phyloP scores from a whole-genome alignment of 1,284 basidiomycete genomes.

The Neolentinus lepideus region DNA sequence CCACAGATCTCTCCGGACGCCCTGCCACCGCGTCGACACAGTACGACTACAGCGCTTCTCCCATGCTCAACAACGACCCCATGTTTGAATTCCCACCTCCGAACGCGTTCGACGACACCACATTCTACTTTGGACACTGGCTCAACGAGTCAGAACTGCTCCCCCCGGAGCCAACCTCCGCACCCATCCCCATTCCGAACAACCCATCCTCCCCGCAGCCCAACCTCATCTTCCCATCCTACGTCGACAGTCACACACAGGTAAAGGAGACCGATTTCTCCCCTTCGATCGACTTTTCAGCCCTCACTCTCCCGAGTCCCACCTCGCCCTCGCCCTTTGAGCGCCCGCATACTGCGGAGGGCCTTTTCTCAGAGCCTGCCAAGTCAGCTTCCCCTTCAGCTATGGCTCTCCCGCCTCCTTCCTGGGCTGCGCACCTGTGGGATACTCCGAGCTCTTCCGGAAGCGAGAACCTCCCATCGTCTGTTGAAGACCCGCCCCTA shows the following conservation, averaged over 20 bases:
- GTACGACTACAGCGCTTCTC: constrained; percentile 1
- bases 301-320: constrained; percentile 49
- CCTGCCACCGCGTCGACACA: constrained; percentile 10
- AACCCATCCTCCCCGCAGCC: constrained; percentile 24
- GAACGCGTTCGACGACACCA: constrained; percentile 29
- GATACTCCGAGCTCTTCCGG: constrained; percentile 21
- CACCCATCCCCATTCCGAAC: constrained; percentile 60
- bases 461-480: constrained; percentile 11
- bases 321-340: constrained; percentile 45
- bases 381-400: constrained; percentile 53
- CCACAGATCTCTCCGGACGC: constrained; percentile 14
- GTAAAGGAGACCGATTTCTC: constrained; percentile 5
- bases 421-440: constrained; percentile 63
- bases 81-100: constrained; percentile 22
- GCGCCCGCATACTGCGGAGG: constrained; percentile 15
- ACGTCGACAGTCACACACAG: constrained; percentile 17
- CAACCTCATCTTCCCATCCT: constrained; percentile 32
- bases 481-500: constrained; percentile 13
- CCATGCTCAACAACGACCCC: constrained; percentile 24
- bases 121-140: constrained; percentile 44
- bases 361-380: constrained; percentile 19
- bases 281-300: constrained; percentile 33
- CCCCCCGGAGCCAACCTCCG: constrained; percentile 22
- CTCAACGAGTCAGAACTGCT: constrained; percentile 38
- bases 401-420: constrained; percentile 30